phyloP scores from a whole-genome alignment of 768 basidiomycete species.

The Agaricus blazei region DNA sequence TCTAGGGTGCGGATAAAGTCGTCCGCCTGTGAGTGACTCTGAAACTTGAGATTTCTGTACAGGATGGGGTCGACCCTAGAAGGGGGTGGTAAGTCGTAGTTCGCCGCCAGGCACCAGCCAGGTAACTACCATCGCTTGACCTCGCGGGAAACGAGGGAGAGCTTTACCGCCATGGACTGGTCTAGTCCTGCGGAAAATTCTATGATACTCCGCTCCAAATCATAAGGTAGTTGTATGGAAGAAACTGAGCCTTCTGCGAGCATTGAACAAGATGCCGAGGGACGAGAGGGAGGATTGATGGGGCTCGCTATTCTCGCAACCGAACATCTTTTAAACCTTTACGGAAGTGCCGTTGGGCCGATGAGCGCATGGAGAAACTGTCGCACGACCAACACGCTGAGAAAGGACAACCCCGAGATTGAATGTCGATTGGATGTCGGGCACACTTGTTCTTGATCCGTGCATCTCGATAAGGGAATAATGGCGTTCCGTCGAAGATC shows the following conservation, averaged over 20 bases:
- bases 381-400: constrained; percentile 6
- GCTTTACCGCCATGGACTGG: constrained; percentile 2
- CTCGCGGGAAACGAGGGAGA: constrained; percentile 3
- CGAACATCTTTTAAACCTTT: constrained; percentile 3
- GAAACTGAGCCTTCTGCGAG: not conserved
- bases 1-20: constrained; percentile 7
- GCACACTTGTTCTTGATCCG: constrained; percentile 4
- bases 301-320: not conserved
- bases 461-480: not conserved
- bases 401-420: not conserved
- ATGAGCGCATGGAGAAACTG: not conserved
- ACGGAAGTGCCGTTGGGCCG: not conserved
- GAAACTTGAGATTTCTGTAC: constrained; percentile 7
- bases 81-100: not conserved
- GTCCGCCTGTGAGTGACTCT: constrained; percentile 2
- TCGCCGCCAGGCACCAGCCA: not conserved
- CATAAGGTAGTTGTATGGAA: constrained; percentile 3
- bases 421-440: not conserved
- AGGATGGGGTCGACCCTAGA: constrained; percentile 7
- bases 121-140: constrained; percentile 6
- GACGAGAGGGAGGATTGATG: not conserved
- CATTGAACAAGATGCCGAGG: not conserved
- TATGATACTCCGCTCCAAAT: constrained; percentile 3
- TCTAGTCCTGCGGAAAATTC: constrained; percentile 6
- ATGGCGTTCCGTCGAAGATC: not conserved